A percentile compares a stretch with the other conserved stretches of the same genome.
Evolutionary conservation across 1,284 basidiomycete species (phyloP).

Genomic region (Mycena citricolor): DNA sequence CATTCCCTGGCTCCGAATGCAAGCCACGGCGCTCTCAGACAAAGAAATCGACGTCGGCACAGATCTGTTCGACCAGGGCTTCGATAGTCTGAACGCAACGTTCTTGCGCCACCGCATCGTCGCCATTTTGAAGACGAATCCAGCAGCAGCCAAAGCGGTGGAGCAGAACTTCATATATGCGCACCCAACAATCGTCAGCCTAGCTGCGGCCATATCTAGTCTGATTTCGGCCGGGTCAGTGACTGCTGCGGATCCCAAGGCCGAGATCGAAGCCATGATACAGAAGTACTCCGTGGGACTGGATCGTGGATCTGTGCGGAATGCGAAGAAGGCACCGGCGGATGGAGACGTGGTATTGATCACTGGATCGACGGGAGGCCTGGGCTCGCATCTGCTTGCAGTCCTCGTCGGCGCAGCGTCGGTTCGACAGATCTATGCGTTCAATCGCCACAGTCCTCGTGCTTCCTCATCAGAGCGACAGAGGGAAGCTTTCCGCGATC

Average conservation of each 20-base stretch:
- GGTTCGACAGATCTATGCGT: slow-evolving; percentile 5
- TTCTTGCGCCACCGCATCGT: slow-evolving; percentile 36
- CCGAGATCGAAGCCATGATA: slow-evolving; percentile 34
- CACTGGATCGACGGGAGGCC: slow-evolving; percentile 5
- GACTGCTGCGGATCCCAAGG: slow-evolving; percentile 12
- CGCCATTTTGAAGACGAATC: slow-evolving; percentile 26
- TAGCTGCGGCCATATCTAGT: slow-evolving; percentile 29
- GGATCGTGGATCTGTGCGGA: too few relatives aligned
- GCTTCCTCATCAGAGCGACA: slow-evolving; percentile 21
- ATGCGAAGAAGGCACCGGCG: too few relatives aligned
- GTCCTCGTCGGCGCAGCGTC: background rate
- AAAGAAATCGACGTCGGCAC: slow-evolving; percentile 22
- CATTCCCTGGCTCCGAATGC: slow-evolving; percentile 30
- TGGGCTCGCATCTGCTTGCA: slow-evolving; percentile 4
- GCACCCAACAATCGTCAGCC: slow-evolving; percentile 30
- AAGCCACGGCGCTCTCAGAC: slow-evolving; percentile 27
- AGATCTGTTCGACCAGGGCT: slow-evolving; percentile 41
- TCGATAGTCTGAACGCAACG: slow-evolving; percentile 39
- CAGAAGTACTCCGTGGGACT: slow-evolving; percentile 31
- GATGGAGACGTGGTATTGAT: slow-evolving; percentile 3
- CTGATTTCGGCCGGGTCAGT: slow-evolving; percentile 21
- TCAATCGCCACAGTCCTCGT: slow-evolving; percentile 4
- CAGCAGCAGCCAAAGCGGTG: slow-evolving; percentile 17
- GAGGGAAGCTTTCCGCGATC: slow-evolving; percentile 24
- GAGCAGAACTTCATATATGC: slow-evolving; percentile 34